Percentiles rank a stretch among this genome's conserved stretches.
Evolutionary conservation across 352 stramenopile genomes (phyloP).

Genomic region (Phytophthora quininea): DNA sequence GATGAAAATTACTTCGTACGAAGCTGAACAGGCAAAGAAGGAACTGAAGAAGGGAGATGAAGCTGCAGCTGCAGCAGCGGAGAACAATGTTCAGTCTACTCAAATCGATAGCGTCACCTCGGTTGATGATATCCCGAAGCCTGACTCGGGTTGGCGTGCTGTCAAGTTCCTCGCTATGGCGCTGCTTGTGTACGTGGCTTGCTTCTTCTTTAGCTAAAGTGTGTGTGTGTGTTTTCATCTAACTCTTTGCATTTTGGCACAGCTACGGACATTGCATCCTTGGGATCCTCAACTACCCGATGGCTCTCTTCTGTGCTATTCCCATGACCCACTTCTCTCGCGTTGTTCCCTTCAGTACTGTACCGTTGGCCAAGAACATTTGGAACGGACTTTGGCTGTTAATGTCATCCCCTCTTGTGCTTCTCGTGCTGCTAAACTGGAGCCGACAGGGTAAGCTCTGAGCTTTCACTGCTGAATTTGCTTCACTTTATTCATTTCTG

Average conservation of each 20-base stretch:
- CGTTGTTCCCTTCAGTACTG: conserved; percentile 41
- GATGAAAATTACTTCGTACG: conserved; percentile 41
- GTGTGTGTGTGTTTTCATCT: conserved; percentile 4
- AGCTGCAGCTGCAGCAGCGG: background rate
- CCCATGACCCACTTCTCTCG: conserved; percentile 68
- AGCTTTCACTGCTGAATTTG: too few relatives aligned
- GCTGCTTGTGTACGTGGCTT: conserved; percentile 55
- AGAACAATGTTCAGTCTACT: background rate
- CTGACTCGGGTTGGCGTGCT: conserved; percentile 58
- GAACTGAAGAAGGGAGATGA: conserved; percentile 1
- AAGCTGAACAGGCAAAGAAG: conserved; percentile 37
- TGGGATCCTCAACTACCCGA: conserved; percentile 83
- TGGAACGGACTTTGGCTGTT: conserved; percentile 54
- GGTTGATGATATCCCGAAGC: conserved; percentile 9
- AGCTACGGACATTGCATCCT: conserved; percentile 77
- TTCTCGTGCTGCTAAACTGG: conserved; percentile 40
- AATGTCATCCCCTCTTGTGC: conserved; percentile 52
- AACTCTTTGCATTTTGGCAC: conserved; percentile 14
- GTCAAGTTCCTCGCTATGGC: conserved; percentile 65
- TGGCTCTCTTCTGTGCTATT: conserved; percentile 74
- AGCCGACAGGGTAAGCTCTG: conserved; percentile 23
- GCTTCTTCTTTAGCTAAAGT: too few relatives aligned
- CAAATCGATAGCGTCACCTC: background rate
- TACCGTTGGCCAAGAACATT: conserved; percentile 29
- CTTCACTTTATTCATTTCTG: too few relatives aligned